Evolutionary conservation across 306 rosid genomes (phyloP).

Genomic region (Neltuma alba): DNA sequence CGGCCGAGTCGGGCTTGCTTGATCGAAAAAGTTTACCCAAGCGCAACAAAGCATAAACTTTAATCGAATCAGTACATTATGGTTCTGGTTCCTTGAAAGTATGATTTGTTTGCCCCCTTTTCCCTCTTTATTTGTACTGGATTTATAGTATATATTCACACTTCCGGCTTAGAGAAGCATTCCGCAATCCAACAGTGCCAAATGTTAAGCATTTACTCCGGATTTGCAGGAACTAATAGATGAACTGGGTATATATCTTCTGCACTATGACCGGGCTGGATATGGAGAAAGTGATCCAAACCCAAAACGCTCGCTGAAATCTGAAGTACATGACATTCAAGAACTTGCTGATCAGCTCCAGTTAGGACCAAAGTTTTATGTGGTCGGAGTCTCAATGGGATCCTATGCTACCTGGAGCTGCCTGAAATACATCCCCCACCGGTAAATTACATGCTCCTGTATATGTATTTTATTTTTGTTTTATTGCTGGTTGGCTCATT

Average conservation of each 20-base stretch:
- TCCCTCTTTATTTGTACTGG: background rate
- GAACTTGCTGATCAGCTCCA: conserved; percentile 81
- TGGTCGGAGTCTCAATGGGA: conserved; percentile 92
- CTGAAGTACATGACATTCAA: conserved; percentile 85
- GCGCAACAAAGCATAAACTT: conserved; percentile 3
- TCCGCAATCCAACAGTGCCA: conserved; percentile 23
- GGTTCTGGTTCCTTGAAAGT: conserved; percentile 13
- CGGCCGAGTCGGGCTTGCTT: background rate
- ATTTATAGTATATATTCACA: conserved; percentile 20
- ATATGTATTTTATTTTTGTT: conserved; percentile 12
- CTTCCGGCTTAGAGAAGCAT: conserved; percentile 7
- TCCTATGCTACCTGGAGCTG: conserved; percentile 92
- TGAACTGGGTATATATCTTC: conserved; percentile 71
- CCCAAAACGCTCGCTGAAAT: conserved; percentile 67
- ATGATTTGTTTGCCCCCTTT: background rate
- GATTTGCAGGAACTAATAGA: conserved; percentile 78
- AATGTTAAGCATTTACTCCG: conserved; percentile 42
- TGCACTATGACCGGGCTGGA: conserved; percentile 85
- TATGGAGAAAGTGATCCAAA: conserved; percentile 96
- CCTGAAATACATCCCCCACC: conserved; percentile 78
- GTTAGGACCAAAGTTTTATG: conserved; percentile 74
- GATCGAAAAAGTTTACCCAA: background rate
- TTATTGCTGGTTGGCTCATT: background rate
- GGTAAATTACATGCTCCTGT: conserved; percentile 52
- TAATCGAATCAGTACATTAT: background rate